These are phyloP conservation scores for Fennellomyces sp. DNA, from an alignment of 371 early-diverging fungal genomes.

Conservation along the genomic window DNA sequence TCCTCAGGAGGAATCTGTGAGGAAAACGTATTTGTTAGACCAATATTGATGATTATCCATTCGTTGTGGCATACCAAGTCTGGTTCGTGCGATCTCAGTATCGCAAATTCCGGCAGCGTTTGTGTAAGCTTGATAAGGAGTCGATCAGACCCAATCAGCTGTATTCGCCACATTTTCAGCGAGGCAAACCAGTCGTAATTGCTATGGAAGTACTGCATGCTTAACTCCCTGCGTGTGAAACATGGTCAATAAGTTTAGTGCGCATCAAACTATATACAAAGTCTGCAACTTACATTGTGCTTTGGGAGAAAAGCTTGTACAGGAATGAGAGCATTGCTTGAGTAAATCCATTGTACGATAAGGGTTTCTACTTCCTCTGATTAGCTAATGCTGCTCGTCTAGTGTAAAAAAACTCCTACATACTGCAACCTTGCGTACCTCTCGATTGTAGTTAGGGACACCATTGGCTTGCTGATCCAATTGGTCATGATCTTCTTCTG, in stretches of 20 bases:
- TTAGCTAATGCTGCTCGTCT: too few relatives aligned
- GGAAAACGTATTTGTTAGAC: too few relatives aligned
- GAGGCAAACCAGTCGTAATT: neutral
- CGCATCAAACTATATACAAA: neutral
- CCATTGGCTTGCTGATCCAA: too few relatives aligned
- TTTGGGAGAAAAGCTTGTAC: neutral
- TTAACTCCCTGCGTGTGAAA: neutral
- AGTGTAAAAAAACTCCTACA: too few relatives aligned
- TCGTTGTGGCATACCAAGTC: too few relatives aligned
- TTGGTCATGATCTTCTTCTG: too few relatives aligned
- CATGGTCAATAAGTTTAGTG: neutral
- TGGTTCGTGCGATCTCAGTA: neutral
- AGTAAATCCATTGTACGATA: neutral
- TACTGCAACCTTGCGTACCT: too few relatives aligned
- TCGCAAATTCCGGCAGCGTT: neutral
- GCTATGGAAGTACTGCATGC: neutral
- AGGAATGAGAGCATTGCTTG: neutral
- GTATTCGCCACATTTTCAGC: neutral
- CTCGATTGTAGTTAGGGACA: too few relatives aligned
- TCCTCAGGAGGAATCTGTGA: too few relatives aligned
- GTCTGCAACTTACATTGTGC: neutral
- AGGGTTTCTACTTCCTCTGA: too few relatives aligned
- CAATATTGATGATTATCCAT: too few relatives aligned
- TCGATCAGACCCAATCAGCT: neutral
- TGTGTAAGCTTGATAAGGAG: neutral